Base-by-base conservation (phyloP, 1,139 yeast genomes). In the Yamadazyma pseudoaaseri region DNA sequence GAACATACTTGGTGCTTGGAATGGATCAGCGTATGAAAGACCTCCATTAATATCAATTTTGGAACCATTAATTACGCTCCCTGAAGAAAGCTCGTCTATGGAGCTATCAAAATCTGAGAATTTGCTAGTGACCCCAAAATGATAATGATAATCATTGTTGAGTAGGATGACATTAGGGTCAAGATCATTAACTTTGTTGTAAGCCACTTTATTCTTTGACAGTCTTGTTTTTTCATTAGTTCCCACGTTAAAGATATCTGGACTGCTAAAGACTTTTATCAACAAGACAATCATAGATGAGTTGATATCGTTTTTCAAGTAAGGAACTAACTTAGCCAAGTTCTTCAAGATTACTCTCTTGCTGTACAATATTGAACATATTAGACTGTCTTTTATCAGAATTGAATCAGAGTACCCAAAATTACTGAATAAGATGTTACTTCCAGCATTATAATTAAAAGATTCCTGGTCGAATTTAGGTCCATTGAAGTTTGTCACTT, bases 71-170 rank as follows among this genome's bases (percentile, higher is more conserved):
- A 20, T 20, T 10, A 27, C 26, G 25, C n/a, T 9, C 24, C n/a
- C 16, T 6, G 14, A 31, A 9, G 21, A 6, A 3, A 62, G 48
- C 30, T 61, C 62, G 38, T 61, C 65, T 13, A 62, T 46, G 11
- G 44, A 41, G 1, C 42, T 33, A 2, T 54, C 42, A 7, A 40
- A 36, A 5, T 47, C 54, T 26, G 43, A 45, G 34, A 56, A 58
- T 30, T 61, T 64, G 44, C 71, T 62, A 3, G 73, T 62, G 4
- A 67, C 56, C 6, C 75, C 75, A 47, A 60, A 70, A 3, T 58
- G 52, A 40, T 62, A 58, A 37, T 57, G 60, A 31, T 47, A 52
- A n/a, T 62, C 72, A 28, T 67, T 72, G 13, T 49, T 51, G 17
- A 69, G 45, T 3, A 60, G 33, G 2, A 58, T 40, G 0, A 42